Base-by-base conservation (phyloP, 768 basidiomycete species). In the Phlebiopsis flavidoalba region DNA sequence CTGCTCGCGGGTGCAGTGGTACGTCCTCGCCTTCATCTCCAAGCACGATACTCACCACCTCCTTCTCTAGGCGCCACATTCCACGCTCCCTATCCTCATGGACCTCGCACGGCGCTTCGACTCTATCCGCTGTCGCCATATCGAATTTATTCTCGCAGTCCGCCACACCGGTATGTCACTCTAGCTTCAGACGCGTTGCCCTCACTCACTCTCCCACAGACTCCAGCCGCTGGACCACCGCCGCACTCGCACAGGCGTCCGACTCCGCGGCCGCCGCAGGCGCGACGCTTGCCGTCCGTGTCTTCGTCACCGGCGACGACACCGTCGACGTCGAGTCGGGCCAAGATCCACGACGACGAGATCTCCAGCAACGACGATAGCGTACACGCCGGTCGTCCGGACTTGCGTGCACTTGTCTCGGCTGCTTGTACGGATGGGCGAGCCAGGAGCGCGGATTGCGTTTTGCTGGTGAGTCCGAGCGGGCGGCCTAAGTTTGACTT, bases 1-100 rank as follows among this genome's bases (percentile, higher is more conserved):
- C 62, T 76, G 11, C 59, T 75, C 24, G 73, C 71, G 21, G 73
- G 74, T 17, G 75, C 0, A 71, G 63, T 21, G 75, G 75, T 69
- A 46, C 53, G 67, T 69, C 53, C 8, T 62, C 64, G 52, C 55
- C 61, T 50, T 1, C 40, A 3, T 49, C 24, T 26, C 10, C 1
- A 2, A 12, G 40, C 3, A 33, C 50, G 10, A 19, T 19, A 49
- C 48, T 21, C 24, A 19, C 24, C n/a, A n/a, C n/a, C n/a, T 14
- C 26, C 11, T 19, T 31, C 1, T 21, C 50, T n/a, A 70, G 67
- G 69, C 36, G 69, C 65, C 17, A 74, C 69, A 8, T 70, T 69
- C n/a, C 60, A 67, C 60, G 15, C 46, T 71, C 10, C 72, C 71
- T 21, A 57, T 71, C 21, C 64, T 73, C 47, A 64, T 62, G 47